Evolutionary conservation across 2,329 filamentous ascomycete species (phyloP), one percentile per base, ranked within the genome.

Genomic region (Dryadomyces sulphureus): DNA sequence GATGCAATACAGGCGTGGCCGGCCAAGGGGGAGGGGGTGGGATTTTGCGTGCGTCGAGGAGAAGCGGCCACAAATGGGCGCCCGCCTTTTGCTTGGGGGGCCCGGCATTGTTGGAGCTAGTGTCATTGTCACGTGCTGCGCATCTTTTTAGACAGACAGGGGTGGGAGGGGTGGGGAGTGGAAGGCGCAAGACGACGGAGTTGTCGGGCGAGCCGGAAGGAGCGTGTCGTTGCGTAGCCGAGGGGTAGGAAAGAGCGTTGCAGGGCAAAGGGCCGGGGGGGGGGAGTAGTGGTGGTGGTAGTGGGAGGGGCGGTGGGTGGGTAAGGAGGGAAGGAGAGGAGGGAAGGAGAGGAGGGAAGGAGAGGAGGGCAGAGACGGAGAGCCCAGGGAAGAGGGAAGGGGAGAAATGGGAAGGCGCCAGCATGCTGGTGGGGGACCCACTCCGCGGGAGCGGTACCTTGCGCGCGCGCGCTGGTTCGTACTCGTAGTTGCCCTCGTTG

Each of bases 21-120:
- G 56, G 35, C 11, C 57, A 54, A 56, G 57, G 55, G 54, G 55
- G 54, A 55, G 53, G 57, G 55, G 55, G 55, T 57, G 54, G 49
- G n/a, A 38, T 46, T 46, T 52, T 46, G 27, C 14, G 17, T 38
- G 21, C 7, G 20, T 8, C 11, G 16, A 17, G 22, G 35, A 12
- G 41, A 36, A 12, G 22, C 34, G 42, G 27, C 30, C 27, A 19
- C 7, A 20, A 36, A 41, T 20, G n/a, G 17, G 38, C 38, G 38
- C 38, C 38, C 20, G 38, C 8, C 17, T 11, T 11, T 27, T 11
- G 25, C 25, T 11, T 27, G 25, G 25, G 25, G 25, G 25, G n/a
- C n/a, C 25, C 27, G 27, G 27, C 27, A 32, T 32, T 32, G 27
- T 32, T 32, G 27, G 27, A 14, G 27, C 27, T 32, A 32, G 27